These are phyloP conservation scores for Isabelozyma heimii DNA, from an alignment of 805 yeast species.

Conservation along the genomic window DNA sequence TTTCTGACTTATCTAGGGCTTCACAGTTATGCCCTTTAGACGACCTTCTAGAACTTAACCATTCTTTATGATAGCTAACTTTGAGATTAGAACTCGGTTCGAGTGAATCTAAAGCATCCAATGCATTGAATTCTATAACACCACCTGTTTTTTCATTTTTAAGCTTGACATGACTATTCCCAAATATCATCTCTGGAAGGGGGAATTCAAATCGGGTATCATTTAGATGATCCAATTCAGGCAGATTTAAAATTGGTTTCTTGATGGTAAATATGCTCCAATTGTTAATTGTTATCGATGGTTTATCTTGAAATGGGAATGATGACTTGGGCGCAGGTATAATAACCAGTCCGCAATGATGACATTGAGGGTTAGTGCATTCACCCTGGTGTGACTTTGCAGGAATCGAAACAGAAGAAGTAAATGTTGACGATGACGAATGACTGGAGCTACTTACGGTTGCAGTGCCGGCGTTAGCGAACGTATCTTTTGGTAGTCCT, in stretches of 20 bases:
- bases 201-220: conserved; percentile 65
- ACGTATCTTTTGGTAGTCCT: background rate
- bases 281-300: conserved; percentile 64
- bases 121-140: conserved; percentile 67
- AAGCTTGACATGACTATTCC: conserved; percentile 66
- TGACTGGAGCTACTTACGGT: conserved; percentile 15
- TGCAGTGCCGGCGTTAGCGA: background rate
- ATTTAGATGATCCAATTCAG: conserved; percentile 70
- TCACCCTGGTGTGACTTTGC: conserved; percentile 37
- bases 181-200: conserved; percentile 97
- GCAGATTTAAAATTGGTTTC: conserved; percentile 72
- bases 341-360: conserved; percentile 67
- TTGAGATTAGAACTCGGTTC: conserved; percentile 35
- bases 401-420: conserved; percentile 33
- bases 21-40: conserved; percentile 8
- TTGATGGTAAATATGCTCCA: conserved; percentile 78
- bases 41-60: conserved; percentile 49
- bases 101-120: conserved; percentile 59
- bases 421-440: conserved; percentile 5
- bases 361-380: conserved; percentile 49
- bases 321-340: conserved; percentile 75
- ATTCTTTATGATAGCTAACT: conserved; percentile 85
- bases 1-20: conserved; percentile 18
- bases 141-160: conserved; percentile 32
- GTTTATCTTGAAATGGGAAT: conserved; percentile 60